Percentiles rank a stretch among this genome's conserved stretches.
Conservation (phyloP, 768 basidiomycete species). For the Lactifluus volemus region DNA sequence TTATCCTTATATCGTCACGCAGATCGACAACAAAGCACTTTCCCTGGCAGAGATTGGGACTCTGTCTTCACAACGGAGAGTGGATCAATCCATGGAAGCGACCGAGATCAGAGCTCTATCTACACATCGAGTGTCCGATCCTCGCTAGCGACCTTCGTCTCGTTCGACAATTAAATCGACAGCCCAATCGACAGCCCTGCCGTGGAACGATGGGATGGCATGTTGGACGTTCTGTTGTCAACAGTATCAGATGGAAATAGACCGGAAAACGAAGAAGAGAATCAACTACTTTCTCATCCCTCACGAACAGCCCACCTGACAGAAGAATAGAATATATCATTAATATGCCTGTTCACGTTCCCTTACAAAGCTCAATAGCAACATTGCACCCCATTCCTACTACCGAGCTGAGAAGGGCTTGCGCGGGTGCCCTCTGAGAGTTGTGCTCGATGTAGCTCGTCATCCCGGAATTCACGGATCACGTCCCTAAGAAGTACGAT, state of each 20-base stretch:
- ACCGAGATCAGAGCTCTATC: too few species aligned
- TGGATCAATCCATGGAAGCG: too few species aligned
- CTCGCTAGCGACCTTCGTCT: too few species aligned
- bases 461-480: conserved; percentile 81
- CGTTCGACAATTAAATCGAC: too few species aligned
- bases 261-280: conserved; percentile 41
- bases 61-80: neutral
- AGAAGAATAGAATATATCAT: conserved; percentile 12
- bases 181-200: conserved; percentile 30
- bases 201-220: conserved; percentile 48
- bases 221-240: conserved; percentile 33
- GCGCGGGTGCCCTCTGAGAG: conserved; percentile 84
- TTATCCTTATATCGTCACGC: neutral
- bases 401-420: conserved; percentile 79
- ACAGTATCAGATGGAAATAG: conserved; percentile 37
- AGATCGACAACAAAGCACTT: neutral
- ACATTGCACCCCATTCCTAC: conserved; percentile 81
- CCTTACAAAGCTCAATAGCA: conserved; percentile 85
- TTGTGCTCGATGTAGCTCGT: conserved; percentile 88
- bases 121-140: too few species aligned
- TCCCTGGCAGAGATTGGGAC: neutral
- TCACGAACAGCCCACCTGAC: conserved; percentile 1
- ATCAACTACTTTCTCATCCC: conserved; percentile 26
- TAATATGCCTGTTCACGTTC: conserved; percentile 36
- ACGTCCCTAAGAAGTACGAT: conserved; percentile 63